phyloP scores from a whole-genome alignment of 1,139 yeast species.

The Saccharomyces hybrid region DNA sequence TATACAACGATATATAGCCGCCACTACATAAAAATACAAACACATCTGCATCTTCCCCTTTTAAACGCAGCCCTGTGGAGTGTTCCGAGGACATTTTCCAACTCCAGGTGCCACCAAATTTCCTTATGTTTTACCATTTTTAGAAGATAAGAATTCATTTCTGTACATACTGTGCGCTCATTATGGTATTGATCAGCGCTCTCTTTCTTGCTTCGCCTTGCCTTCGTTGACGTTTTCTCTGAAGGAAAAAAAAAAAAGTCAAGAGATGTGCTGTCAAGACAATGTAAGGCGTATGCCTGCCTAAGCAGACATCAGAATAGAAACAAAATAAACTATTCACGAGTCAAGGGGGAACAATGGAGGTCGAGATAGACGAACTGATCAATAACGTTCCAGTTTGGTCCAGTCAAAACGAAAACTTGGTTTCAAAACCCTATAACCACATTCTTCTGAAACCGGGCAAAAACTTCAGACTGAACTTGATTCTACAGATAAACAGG shows the following conservation, averaged over 20 bases:
- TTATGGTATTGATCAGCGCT: background rate
- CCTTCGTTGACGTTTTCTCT: background rate
- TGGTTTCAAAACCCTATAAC: conserved; percentile 38
- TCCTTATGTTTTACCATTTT: no score
- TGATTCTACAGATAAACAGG: conserved; percentile 45
- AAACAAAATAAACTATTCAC: background rate
- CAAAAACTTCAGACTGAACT: conserved; percentile 45
- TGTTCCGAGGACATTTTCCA: background rate
- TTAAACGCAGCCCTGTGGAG: background rate
- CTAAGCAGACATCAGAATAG: background rate
- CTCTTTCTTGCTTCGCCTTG: background rate
- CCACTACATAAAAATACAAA: background rate
- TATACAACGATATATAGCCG: background rate
- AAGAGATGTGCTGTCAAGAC: background rate
- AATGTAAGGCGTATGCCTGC: background rate
- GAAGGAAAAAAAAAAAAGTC: background rate
- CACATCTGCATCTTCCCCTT: background rate
- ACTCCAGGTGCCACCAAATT: no score
- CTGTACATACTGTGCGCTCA: background rate
- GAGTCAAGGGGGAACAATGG: background rate
- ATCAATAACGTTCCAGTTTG: conserved; percentile 17
- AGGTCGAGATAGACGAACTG: conserved; percentile 11
- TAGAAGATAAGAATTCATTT: background rate
- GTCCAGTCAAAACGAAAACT: conserved; percentile 16
- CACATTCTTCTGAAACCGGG: conserved; percentile 48